Percentiles rank a stretch among this genome's conserved stretches.
These are phyloP conservation scores for Aspergillus intermedius DNA, from an alignment of 2,329 filamentous ascomycete species.

Conservation along the genomic window DNA sequence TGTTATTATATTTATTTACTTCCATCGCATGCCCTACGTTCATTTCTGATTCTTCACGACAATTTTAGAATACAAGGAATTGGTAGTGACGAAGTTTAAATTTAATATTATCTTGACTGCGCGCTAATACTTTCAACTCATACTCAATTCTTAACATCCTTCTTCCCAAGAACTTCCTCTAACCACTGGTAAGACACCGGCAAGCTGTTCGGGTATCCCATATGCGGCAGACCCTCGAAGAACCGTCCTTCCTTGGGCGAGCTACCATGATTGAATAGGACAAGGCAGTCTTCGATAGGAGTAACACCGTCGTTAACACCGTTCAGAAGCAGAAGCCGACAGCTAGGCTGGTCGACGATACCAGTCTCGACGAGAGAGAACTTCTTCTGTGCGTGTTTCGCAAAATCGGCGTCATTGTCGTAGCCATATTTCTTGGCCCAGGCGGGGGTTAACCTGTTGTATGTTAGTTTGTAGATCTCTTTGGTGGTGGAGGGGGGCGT, in stretches of 20 bases:
- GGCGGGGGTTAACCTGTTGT: constrained; percentile 44
- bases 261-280: constrained; percentile 58
- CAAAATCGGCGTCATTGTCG: constrained; percentile 49
- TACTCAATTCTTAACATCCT: constrained; percentile 17
- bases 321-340: constrained; percentile 56
- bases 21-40: too few species aligned
- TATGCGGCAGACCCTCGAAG: constrained; percentile 56
- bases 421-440: constrained; percentile 60
- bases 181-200: constrained; percentile 34
- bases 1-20: neutral
- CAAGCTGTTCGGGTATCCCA: constrained; percentile 56
- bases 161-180: constrained; percentile 21
- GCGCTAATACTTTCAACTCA: neutral
- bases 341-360: constrained; percentile 51
- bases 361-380: constrained; percentile 58
- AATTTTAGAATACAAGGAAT: too few species aligned
- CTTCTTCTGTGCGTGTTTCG: constrained; percentile 50
- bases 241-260: constrained; percentile 59
- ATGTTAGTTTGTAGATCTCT: neutral
- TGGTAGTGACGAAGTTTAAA: too few species aligned
- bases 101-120: too few species aligned
- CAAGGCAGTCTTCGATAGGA: constrained; percentile 61
- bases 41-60: too few species aligned
- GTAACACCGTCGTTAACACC: constrained; percentile 59
- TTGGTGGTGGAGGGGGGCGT: neutral